Conservation (phyloP, 1,139 yeast genomes). For the Pichia sp. region DNA sequence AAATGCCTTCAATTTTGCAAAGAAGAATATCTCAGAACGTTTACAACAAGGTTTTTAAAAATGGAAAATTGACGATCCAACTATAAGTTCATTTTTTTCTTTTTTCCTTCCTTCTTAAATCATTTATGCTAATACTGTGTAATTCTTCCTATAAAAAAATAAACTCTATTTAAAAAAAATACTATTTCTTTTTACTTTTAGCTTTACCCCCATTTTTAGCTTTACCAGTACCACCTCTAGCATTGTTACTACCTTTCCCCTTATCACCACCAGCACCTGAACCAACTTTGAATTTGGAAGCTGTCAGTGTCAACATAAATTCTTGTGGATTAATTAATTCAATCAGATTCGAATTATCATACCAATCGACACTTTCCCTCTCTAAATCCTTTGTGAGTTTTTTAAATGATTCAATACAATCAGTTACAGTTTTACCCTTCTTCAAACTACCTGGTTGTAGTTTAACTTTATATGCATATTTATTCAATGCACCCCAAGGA, state of each 20-base stretch:
- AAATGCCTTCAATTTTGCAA: slow-evolving; percentile 86
- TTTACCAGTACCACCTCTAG: slow-evolving; percentile 6
- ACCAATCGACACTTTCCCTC: slow-evolving; percentile 55
- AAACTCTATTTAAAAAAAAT: neutral
- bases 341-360: slow-evolving; percentile 54
- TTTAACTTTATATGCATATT: slow-evolving; percentile 77
- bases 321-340: slow-evolving; percentile 54
- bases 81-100: neutral
- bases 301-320: slow-evolving; percentile 45
- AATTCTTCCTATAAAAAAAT: neutral
- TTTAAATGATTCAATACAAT: slow-evolving; percentile 54
- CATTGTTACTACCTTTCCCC: slow-evolving; percentile 8
- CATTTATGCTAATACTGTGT: neutral
- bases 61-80: neutral
- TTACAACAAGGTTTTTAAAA: slow-evolving; percentile 67
- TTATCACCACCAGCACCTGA: slow-evolving; percentile 30
- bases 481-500: slow-evolving; percentile 78
- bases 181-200: slow-evolving; percentile 12
- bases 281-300: slow-evolving; percentile 40
- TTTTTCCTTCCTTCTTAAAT: neutral
- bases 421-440: slow-evolving; percentile 81
- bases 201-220: slow-evolving; percentile 1
- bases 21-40: slow-evolving; percentile 78
- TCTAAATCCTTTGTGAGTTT: slow-evolving; percentile 32
- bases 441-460: slow-evolving; percentile 82